These are phyloP conservation scores for Termitomyces sp. DNA, from an alignment of 768 basidiomycete species.

Conservation along the genomic window DNA sequence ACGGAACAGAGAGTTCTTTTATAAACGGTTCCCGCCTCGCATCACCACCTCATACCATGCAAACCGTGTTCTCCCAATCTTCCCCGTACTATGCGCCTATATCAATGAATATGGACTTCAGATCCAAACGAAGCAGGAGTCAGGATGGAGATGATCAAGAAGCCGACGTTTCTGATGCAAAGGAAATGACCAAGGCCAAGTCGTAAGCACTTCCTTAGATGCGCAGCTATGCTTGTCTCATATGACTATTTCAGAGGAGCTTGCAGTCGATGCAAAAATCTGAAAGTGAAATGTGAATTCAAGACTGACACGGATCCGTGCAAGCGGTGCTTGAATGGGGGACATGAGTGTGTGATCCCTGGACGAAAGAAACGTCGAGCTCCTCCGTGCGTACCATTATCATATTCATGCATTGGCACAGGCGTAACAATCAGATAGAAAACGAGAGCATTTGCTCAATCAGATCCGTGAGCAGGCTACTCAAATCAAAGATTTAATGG, in stretches of 20 bases:
- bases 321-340: constrained; percentile 65
- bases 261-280: constrained; percentile 63
- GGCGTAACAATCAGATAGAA: constrained; percentile 31
- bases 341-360: constrained; percentile 73
- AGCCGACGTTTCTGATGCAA: constrained; percentile 25
- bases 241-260: constrained; percentile 36
- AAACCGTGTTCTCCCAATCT: constrained; percentile 20
- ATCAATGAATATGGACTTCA: constrained; percentile 14
- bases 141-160: constrained; percentile 36
- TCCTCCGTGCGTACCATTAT: constrained; percentile 54
- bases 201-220: constrained; percentile 26
- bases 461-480: constrained; percentile 71
- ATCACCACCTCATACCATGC: constrained; percentile 22
- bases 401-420: neutral
- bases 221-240: neutral
- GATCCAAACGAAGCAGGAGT: constrained; percentile 31
- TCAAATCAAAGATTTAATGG: constrained; percentile 68
- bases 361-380: constrained; percentile 76
- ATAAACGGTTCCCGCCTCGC: constrained; percentile 1
- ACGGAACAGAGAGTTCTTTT: constrained; percentile 2
- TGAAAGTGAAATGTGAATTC: constrained; percentile 74
- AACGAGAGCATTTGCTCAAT: constrained; percentile 74
- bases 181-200: constrained; percentile 35
- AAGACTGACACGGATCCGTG: constrained; percentile 67
- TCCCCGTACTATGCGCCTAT: constrained; percentile 16